Evolutionary conservation across 257 asterid genomes (phyloP), one percentile per base, ranked within the genome.

Genomic region (Eucommia ulmoides): DNA sequence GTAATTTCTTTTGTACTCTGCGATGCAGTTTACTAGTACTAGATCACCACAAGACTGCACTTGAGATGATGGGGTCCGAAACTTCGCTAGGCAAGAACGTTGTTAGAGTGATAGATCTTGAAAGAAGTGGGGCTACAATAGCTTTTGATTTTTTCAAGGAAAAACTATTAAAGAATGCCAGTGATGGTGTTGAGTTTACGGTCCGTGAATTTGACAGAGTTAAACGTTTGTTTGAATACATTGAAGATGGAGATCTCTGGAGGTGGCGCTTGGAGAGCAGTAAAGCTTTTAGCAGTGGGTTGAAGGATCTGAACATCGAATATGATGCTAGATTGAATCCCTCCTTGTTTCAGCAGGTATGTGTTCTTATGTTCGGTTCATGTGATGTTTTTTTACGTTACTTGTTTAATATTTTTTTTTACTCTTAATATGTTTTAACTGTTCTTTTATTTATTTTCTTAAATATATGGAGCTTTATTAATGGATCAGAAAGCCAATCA

Each of bases 41-140:
- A 46, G 97, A 88, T 63, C 97, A 88, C 75, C 97, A 88, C 77
- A 88, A 81, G 62, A 88, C 95, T 62, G 94, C 97, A 19, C 73
- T 74, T 3, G 89, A 84, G 63, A 67, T 63, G 61, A 68, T 81
- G 67, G 80, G 81, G 20, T 58, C 73, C 4, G 86, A 78, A 55
- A 54, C 47, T 53, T 55, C 70, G 38, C 48, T 61, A 33, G 63
- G 70, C 65, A 88, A 78, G 41, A 84, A 84, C 58, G 76, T 81
- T 69, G 59, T 53, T 33, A 81, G 74, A 70, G 78, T 79, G 59
- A 77, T 88, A 4, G 97, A 88, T 65, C 77, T 84, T 81, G 72
- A 74, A 58, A 81, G 94, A 66, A 88, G 95, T 73, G 97, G 86
- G 33, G 97, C 97, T 52, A 84, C 97, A 59, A 81, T 88, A 55